phyloP scores from a whole-genome alignment of 352 stramenopile species.

The Pythium plurisporium region DNA sequence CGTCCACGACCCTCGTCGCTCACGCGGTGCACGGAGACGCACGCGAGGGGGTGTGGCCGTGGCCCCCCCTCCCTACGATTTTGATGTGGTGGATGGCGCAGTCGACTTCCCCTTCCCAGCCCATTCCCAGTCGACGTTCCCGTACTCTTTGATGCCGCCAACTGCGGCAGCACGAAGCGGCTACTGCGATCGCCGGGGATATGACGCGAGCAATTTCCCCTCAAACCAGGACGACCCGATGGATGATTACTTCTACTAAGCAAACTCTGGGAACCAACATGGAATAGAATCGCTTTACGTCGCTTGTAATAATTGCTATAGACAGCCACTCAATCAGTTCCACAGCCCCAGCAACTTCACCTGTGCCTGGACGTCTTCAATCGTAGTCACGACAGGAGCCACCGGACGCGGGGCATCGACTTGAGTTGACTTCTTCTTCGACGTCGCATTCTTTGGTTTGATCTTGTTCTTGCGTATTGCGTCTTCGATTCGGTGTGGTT shows the following conservation, averaged over 20 bases:
- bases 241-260: constrained; percentile 14
- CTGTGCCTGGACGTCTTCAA: constrained; percentile 22
- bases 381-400: constrained; percentile 4
- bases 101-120: not conserved
- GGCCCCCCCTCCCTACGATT: too few species aligned
- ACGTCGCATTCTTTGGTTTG: not conserved
- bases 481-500: not conserved
- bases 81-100: not conserved
- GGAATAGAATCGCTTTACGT: not conserved
- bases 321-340: constrained; percentile 3
- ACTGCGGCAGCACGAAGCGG: not conserved
- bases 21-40: not conserved
- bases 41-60: not conserved
- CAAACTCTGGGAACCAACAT: not conserved
- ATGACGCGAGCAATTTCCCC: not conserved
- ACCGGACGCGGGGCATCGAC: not conserved
- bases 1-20: constrained; percentile 6
- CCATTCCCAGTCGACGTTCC: constrained; percentile 10
- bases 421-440: not conserved
- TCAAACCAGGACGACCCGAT: constrained; percentile 4
- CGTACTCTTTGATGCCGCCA: constrained; percentile 12
- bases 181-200: not conserved
- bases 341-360: constrained; percentile 23
- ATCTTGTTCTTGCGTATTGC: not conserved
- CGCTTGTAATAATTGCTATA: not conserved